phyloP scores from a whole-genome alignment of 106 monocot species.

The Vanilla planifolia region DNA sequence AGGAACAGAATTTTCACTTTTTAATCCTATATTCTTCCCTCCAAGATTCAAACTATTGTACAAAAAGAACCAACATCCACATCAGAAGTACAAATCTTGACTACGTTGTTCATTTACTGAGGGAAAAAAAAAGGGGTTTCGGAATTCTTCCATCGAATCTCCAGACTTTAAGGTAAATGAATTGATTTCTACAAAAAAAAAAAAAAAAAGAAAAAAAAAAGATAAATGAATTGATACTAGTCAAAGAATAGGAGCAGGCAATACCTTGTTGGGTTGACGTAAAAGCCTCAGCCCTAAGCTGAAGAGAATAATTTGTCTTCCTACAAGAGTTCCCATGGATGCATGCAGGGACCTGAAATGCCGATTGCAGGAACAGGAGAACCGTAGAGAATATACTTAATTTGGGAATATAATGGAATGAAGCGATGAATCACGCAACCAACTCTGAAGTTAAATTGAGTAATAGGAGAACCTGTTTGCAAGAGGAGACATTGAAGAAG shows the following conservation, averaged over 20 bases:
- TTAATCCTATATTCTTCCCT: too few relatives aligned
- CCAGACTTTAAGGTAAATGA: background rate
- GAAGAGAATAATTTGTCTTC: background rate
- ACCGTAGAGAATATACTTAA: background rate
- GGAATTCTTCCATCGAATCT: background rate
- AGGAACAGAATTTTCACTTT: too few relatives aligned
- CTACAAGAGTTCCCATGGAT: background rate
- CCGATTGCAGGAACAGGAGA: background rate
- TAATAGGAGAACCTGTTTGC: constrained; percentile 9
- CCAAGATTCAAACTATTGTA: too few relatives aligned
- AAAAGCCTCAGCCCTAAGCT: constrained; percentile 8
- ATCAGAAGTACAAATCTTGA: background rate
- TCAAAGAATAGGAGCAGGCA: too few relatives aligned
- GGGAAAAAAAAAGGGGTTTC: background rate
- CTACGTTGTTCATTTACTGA: background rate
- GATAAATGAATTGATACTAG: too few relatives aligned
- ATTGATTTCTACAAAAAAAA: too few relatives aligned
- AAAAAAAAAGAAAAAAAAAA: background rate
- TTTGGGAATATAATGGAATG: background rate
- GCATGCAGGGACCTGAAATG: background rate
- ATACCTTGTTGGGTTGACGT: constrained; percentile 19
- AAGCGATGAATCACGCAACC: background rate
- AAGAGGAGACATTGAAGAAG: constrained; percentile 16
- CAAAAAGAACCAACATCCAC: too few relatives aligned
- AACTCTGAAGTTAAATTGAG: background rate